Evolutionary conservation across 2,329 filamentous ascomycete genomes (phyloP).

Genomic region (Colletotrichum agaves): DNA sequence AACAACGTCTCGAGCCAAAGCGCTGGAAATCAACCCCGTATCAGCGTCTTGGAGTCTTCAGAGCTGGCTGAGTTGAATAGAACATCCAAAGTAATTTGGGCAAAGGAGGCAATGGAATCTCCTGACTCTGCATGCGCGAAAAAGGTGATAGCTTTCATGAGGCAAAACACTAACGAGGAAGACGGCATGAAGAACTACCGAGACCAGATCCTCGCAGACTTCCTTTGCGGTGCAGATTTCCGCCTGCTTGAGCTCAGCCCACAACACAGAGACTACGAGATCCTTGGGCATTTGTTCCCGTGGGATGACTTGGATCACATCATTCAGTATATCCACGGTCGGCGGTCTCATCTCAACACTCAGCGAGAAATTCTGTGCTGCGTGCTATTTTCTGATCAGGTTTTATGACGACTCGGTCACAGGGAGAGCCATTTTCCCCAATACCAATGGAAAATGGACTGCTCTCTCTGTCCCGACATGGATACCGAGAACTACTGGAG

Average conservation of each 20-base stretch:
- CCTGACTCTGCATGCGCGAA: too few relatives aligned
- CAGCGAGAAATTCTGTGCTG: background rate
- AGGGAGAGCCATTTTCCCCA: background rate
- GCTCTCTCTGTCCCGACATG: background rate
- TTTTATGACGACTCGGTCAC: background rate
- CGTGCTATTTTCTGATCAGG: background rate
- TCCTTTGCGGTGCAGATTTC: background rate
- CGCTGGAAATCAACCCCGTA: too few relatives aligned
- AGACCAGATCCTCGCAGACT: background rate
- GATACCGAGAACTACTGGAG: background rate
- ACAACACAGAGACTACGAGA: background rate
- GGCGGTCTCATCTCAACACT: background rate
- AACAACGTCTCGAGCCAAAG: too few relatives aligned
- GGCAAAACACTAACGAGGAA: too few relatives aligned
- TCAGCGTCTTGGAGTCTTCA: too few relatives aligned
- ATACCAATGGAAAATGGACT: background rate
- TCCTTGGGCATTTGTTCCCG: background rate
- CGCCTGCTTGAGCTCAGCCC: background rate
- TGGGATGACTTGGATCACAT: background rate
- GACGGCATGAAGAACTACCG: background rate
- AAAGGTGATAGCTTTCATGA: too few relatives aligned
- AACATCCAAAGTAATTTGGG: too few relatives aligned
- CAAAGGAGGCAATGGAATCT: too few relatives aligned
- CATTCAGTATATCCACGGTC: background rate
- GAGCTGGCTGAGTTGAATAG: too few relatives aligned